phyloP scores from a whole-genome alignment of 2,329 filamentous ascomycete genomes.

The Drechslerella stenobrocha region DNA sequence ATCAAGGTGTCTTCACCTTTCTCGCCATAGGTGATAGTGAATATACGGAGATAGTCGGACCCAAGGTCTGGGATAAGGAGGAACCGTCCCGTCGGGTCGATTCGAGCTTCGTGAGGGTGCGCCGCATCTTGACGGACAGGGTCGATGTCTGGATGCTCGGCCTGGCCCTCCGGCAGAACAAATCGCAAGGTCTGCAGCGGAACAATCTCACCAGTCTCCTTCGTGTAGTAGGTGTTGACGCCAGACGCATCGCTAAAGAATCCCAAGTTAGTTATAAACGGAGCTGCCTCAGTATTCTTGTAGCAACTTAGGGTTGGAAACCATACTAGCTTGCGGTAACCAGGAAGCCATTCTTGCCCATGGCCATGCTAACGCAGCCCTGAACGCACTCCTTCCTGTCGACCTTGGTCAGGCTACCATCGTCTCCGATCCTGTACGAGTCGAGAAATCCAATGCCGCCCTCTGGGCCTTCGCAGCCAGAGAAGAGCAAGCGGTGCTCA shows the following conservation, averaged over 20 bases:
- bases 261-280: not conserved
- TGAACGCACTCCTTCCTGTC: slow-evolving; percentile 43
- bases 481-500: slow-evolving; percentile 33
- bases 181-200: slow-evolving; percentile 35
- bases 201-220: slow-evolving; percentile 44
- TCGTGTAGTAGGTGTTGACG: slow-evolving; percentile 43
- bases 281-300: not conserved
- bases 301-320: not conserved
- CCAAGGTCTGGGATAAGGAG: slow-evolving; percentile 69
- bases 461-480: slow-evolving; percentile 39
- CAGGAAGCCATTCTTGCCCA: slow-evolving; percentile 46
- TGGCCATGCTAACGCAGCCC: slow-evolving; percentile 46
- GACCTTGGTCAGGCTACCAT: slow-evolving; percentile 37
- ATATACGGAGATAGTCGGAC: slow-evolving; percentile 66
- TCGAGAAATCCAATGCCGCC: slow-evolving; percentile 43
- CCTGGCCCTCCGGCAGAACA: slow-evolving; percentile 35
- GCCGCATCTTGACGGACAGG: slow-evolving; percentile 62
- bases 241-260: slow-evolving; percentile 37
- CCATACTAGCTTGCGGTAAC: slow-evolving; percentile 46
- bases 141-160: slow-evolving; percentile 49
- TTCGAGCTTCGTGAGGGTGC: slow-evolving; percentile 67
- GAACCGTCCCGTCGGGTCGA: slow-evolving; percentile 68
- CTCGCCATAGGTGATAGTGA: slow-evolving; percentile 56
- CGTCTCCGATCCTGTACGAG: slow-evolving; percentile 43
- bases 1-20: slow-evolving; percentile 53